Conservation (phyloP, 495 filamentous ascomycete species). For the Aspergillus sclerotioniger region DNA sequence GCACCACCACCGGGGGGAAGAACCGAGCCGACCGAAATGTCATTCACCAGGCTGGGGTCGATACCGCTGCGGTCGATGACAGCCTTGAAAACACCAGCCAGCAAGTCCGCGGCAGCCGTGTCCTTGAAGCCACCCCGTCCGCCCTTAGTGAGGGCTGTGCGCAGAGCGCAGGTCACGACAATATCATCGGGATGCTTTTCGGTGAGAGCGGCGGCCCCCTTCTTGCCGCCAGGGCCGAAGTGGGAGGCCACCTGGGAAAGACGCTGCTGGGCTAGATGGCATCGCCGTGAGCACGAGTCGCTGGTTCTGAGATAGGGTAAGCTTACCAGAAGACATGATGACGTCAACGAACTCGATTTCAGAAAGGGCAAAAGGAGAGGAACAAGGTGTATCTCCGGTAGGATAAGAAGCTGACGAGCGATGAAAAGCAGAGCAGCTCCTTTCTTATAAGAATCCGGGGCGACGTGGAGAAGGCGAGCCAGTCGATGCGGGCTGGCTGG, state of each 20-base stretch:
- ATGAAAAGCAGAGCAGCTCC: background rate
- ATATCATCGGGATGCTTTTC: slow-evolving; percentile 72
- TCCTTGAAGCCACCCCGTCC: slow-evolving; percentile 96
- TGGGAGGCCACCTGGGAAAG: slow-evolving; percentile 64
- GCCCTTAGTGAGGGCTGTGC: slow-evolving; percentile 87
- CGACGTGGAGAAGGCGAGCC: slow-evolving; percentile 16
- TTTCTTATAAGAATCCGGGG: slow-evolving; percentile 10
- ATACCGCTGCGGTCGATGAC: slow-evolving; percentile 82
- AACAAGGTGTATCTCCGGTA: background rate
- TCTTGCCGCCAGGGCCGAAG: slow-evolving; percentile 44
- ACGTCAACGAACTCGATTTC: too few relatives aligned
- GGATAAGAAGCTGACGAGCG: slow-evolving; percentile 1
- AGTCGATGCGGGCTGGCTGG: slow-evolving; percentile 15
- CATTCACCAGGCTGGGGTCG: slow-evolving; percentile 80
- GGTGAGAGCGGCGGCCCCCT: slow-evolving; percentile 52
- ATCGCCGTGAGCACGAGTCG: background rate
- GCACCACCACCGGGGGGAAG: slow-evolving; percentile 91
- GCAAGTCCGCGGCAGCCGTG: slow-evolving; percentile 78
- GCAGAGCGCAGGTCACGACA: slow-evolving; percentile 89
- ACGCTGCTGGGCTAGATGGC: slow-evolving; percentile 54
- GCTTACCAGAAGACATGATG: slow-evolving; percentile 46
- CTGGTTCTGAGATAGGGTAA: background rate
- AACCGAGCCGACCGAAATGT: slow-evolving; percentile 89
- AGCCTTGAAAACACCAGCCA: slow-evolving; percentile 77
- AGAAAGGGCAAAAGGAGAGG: slow-evolving; percentile 11